Evolutionary conservation across 306 rosid genomes (phyloP), one percentile per base, ranked within the genome.

Genomic region (Benincasa hispida): DNA sequence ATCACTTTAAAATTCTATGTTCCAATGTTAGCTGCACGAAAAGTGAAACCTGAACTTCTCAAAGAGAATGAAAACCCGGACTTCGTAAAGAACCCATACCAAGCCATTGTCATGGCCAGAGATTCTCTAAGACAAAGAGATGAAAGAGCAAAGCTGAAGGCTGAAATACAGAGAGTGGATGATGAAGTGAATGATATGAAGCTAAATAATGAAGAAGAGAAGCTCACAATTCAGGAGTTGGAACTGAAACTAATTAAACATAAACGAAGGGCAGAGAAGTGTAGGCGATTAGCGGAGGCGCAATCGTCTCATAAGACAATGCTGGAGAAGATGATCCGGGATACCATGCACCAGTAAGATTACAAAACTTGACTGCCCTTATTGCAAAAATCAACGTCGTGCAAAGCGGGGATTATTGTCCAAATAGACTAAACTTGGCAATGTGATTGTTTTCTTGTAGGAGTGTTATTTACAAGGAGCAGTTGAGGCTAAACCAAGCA

Each of bases 251-350:
- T 95, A 75, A 86, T 88, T 67, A 92, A 88, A 85, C 89, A 95
- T 21, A 84, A 72, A 82, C 85, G 89, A 87, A 92, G 84, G 60
- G 98, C 93, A 11, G 98, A 95, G 80, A 95, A 92, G 66, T 89
- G 93, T 85, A 82, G 98, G 85, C 84, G 93, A 22, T 76, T 95
- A 48, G 91, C 99, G 0, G 98, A 95, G 90, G 90, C 99, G 51
- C 98, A 95, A 79, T 88, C 93, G 34, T 95, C 97, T 48, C 91
- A 95, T 47, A 88, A 87, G 74, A 88, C 84, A 35, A 90, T 86
- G 87, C 90, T 95, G 14, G 98, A 95, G 87, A 95, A 90, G 90
- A 95, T 95, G 99, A 90, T 95, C 72, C 86, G 96, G 81, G 99
- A 95, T 82, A 79, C 97, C 54, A 95, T 92, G 97, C 99, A 92